Evolutionary conservation across 23 red algal genomes (phyloP).

Genomic region (Pyropia haitanensis): DNA sequence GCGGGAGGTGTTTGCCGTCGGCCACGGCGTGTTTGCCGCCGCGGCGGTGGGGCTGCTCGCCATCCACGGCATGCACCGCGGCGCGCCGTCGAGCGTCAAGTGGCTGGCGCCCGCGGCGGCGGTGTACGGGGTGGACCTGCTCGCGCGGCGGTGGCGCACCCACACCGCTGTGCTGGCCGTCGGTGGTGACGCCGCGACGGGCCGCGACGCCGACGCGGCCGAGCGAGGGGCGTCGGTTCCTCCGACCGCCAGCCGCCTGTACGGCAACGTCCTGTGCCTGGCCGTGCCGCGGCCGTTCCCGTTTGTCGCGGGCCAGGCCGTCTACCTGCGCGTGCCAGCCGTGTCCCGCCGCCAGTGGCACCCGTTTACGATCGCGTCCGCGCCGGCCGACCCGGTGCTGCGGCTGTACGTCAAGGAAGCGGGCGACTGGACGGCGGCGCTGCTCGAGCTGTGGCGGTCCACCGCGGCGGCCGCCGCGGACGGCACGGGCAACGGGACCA

Average conservation of each 20-base stretch:
- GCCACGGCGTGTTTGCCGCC: too few relatives aligned
- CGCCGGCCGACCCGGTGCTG: conserved; percentile 30
- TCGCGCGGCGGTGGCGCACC: conserved; percentile 1
- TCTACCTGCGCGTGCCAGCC: conserved; percentile 30
- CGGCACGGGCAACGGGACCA: neutral
- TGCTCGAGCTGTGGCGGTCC: conserved; percentile 9
- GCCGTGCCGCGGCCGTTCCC: too few relatives aligned
- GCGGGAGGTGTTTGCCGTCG: too few relatives aligned
- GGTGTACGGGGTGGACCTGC: conserved; percentile 32
- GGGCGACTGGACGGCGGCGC: conserved; percentile 56
- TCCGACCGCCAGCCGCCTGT: too few relatives aligned
- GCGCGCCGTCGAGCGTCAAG: conserved; percentile 49
- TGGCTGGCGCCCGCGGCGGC: conserved; percentile 38
- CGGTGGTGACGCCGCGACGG: neutral
- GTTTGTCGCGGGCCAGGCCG: too few relatives aligned
- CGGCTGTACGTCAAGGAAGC: conserved; percentile 49
- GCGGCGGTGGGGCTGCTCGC: conserved; percentile 12
- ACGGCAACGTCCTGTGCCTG: too few relatives aligned
- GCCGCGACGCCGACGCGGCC: conserved; percentile 18
- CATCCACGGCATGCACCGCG: conserved; percentile 48
- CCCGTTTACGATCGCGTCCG: conserved; percentile 67
- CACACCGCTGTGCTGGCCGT: conserved; percentile 15
- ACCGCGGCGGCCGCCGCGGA: too few relatives aligned
- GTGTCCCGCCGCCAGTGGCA: conserved; percentile 55
- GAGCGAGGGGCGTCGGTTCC: conserved; percentile 5